Percentiles rank a stretch among this genome's conserved stretches.
Evolutionary conservation across 164 flowering plant genomes (phyloP).

Genomic region (Stephania japonica): DNA sequence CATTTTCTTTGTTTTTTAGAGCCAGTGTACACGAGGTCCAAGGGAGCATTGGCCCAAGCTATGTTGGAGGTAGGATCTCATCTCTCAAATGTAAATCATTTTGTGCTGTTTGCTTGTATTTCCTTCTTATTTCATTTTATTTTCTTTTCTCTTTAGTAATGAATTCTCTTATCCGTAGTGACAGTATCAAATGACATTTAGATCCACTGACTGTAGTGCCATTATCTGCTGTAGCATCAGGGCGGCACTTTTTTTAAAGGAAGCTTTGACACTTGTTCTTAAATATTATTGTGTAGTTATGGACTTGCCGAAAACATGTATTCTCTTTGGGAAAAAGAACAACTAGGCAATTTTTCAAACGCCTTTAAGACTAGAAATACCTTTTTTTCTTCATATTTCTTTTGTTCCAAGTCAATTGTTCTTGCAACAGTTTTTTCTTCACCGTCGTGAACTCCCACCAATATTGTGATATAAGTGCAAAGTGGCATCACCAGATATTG

Average conservation of each 20-base stretch:
- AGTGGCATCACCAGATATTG: background rate
- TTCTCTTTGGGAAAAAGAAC: too few species aligned
- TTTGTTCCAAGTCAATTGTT: background rate
- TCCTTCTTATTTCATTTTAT: background rate
- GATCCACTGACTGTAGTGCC: too few species aligned
- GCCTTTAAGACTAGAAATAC: background rate
- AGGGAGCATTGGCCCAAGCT: conserved; percentile 19
- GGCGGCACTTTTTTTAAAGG: too few species aligned
- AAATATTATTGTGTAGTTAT: too few species aligned
- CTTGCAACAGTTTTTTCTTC: background rate
- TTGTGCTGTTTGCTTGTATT: background rate
- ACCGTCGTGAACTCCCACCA: background rate
- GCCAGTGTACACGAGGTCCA: conserved; percentile 22
- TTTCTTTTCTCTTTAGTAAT: background rate
- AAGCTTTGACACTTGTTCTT: too few species aligned
- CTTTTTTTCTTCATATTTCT: background rate
- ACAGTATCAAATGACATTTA: too few species aligned
- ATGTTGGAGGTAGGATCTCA: conserved; percentile 26
- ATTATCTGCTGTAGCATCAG: background rate
- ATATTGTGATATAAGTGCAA: too few species aligned
- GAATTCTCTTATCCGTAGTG: background rate
- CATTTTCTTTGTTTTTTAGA: conserved; percentile 16
- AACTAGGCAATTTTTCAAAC: background rate
- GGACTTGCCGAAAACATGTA: background rate
- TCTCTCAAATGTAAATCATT: background rate